phyloP scores from a whole-genome alignment of 2,329 filamentous ascomycete species.

The Massarina eburnea region DNA sequence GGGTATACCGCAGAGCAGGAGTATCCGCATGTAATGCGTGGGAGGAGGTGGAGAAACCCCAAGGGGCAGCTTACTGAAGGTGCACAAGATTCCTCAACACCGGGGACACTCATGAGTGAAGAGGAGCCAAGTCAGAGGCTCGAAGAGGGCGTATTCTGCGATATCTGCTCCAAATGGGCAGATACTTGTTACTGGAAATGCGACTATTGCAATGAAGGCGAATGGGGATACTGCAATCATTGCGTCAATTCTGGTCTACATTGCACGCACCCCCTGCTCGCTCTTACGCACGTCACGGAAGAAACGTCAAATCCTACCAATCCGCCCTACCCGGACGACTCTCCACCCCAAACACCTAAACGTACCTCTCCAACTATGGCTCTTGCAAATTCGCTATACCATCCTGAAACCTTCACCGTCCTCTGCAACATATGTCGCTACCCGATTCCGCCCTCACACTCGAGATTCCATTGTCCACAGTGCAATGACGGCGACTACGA shows the following conservation, averaged over 20 bases:
- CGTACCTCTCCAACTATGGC: constrained; percentile 44
- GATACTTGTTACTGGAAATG: constrained; percentile 92
- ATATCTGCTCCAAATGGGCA: constrained; percentile 69
- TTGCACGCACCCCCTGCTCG: constrained; percentile 80
- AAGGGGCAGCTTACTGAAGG: constrained; percentile 26
- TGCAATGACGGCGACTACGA: constrained; percentile 86
- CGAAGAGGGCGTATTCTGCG: constrained; percentile 82
- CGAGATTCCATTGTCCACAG: constrained; percentile 76
- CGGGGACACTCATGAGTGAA: constrained; percentile 52
- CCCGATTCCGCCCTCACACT: constrained; percentile 68
- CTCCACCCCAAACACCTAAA: constrained; percentile 42
- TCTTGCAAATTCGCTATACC: constrained; percentile 53
- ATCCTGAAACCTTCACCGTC: constrained; percentile 70
- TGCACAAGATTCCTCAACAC: constrained; percentile 8
- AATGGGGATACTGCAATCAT: constrained; percentile 90
- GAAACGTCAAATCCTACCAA: constrained; percentile 16
- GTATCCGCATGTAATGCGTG: constrained; percentile 55
- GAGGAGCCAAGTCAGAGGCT: constrained; percentile 69
- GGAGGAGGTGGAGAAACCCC: constrained; percentile 47
- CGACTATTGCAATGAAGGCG: constrained; percentile 81
- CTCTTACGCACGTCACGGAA: constrained; percentile 63
- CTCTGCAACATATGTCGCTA: constrained; percentile 78
- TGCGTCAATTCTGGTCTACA: constrained; percentile 82
- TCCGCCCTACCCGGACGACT: constrained; percentile 27
- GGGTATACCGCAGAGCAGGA: constrained; percentile 47